Conservation (phyloP, 164 flowering plant genomes). For the Dillenia suffruticosa region DNA sequence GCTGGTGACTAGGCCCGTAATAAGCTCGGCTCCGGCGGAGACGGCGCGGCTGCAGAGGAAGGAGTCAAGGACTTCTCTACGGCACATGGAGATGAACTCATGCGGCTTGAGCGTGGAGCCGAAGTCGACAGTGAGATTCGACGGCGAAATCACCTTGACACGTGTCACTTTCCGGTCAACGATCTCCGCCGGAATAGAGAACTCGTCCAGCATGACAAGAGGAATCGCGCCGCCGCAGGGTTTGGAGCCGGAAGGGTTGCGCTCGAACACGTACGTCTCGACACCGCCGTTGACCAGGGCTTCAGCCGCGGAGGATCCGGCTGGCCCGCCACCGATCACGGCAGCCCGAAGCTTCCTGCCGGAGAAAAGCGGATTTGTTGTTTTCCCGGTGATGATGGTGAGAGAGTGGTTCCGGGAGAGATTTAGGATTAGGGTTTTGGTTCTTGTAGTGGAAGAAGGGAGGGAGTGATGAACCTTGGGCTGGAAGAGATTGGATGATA, state of each 20-base stretch:
- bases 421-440: no score
- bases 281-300: constrained; percentile 62
- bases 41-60: constrained; percentile 68
- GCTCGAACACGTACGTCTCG: constrained; percentile 76
- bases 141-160: constrained; percentile 77
- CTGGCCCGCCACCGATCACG: constrained; percentile 88
- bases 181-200: constrained; percentile 59
- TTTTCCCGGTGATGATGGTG: constrained; percentile 3
- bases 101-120: constrained; percentile 55
- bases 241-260: constrained; percentile 52
- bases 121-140: constrained; percentile 68
- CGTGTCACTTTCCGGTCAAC: constrained; percentile 67
- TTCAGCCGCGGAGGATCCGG: constrained; percentile 82
- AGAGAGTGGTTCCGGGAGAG: no score
- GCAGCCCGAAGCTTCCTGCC: constrained; percentile 68
- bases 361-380: constrained; percentile 10
- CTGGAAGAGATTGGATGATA: no score
- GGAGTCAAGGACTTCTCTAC: constrained; percentile 73
- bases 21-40: constrained; percentile 47
- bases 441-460: no score
- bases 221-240: constrained; percentile 95
- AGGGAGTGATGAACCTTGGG: no score
- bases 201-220: constrained; percentile 80
- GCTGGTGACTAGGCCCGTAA: constrained; percentile 50
- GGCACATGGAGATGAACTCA: constrained; percentile 75